A percentile compares a stretch with the other conserved stretches of the same genome.
These are phyloP conservation scores for Diaporthe caulivora DNA, from an alignment of 2,329 filamentous ascomycete genomes.

Conservation along the genomic window DNA sequence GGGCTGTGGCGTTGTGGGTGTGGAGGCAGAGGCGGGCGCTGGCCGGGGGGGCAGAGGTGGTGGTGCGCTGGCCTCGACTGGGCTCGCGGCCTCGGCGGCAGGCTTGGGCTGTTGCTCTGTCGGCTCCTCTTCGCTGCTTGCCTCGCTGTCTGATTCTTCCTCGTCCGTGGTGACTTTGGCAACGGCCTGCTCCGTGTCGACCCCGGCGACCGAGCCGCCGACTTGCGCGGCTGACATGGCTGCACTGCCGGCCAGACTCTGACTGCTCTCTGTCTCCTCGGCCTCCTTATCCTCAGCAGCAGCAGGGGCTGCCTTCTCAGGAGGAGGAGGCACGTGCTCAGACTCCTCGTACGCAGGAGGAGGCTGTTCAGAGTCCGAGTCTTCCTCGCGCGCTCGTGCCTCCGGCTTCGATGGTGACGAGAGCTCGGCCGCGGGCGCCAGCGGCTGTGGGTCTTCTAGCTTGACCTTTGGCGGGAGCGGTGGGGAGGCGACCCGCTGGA, in stretches of 20 bases:
- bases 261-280: not conserved
- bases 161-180: not conserved
- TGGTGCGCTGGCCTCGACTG: not conserved
- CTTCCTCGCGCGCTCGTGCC: not conserved
- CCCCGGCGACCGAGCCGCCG: not conserved
- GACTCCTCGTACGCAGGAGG: constrained; percentile 38
- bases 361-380: constrained; percentile 10
- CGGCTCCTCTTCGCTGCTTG: not conserved
- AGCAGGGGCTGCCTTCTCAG: constrained; percentile 28
- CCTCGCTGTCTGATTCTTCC: not conserved
- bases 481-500: constrained; percentile 32
- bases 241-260: not conserved
- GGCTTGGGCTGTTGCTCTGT: not conserved
- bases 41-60: constrained; percentile 33
- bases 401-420: not conserved
- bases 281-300: not conserved
- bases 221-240: constrained; percentile 3
- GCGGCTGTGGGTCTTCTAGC: constrained; percentile 7
- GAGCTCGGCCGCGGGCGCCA: not conserved
- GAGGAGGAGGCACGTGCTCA: constrained; percentile 25
- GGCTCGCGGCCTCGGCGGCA: not conserved
- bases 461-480: constrained; percentile 38
- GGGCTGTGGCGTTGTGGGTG: constrained; percentile 11
- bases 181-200: not conserved
- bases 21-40: not conserved